Base-by-base conservation (phyloP, 306 rosid genomes). In the Lathyrus sativus region DNA sequence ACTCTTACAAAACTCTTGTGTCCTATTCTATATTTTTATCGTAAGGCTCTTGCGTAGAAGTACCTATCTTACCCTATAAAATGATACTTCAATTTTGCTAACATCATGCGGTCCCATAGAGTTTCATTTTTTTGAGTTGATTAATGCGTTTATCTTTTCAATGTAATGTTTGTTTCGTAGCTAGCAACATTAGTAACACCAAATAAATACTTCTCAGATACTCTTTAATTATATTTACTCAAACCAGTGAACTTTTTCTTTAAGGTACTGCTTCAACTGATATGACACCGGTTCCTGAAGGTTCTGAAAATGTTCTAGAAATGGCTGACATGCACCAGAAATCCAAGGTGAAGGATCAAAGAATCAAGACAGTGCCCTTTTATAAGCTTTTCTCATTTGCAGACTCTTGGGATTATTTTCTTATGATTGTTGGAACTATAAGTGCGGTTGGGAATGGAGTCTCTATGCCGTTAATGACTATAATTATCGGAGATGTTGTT, bases 361-460 rank as follows among this genome's bases (percentile, higher is more conserved):
- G 56, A 67, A 70, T 48, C 15, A 86, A 76, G 10, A 71, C 87
- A 66, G 89, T 87, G 49, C 89, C 97, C 15, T 82, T 74, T 64
- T 78, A 77, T 81, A 88, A 79, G 85, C 97, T 88, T 50, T 91
- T 88, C 89, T 82, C 91, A 14, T 88, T 88, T 65, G 96, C 96
- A 19, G 96, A 91, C 65, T 78, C 85, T 28, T 22, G 78, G 71
- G 97, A 91, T 70, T 60, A 41, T 78, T 17, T 82, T 11, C 53
- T 91, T 68, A 88, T 91, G 88, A 43, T 78, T 72, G 70, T 69
- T 55, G 97, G 97, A 70, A 48, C 89, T 58, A 51, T 91, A 10
- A 68, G 84, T 58, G 93, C 90, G 39, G 18, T 80, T 29, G 91
- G 81, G 17, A 83, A 79, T 19, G 97, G 97, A 38, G 0, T 85